phyloP scores from a whole-genome alignment of 2,329 filamentous ascomycete species.

The Colletotrichum tabaci region DNA sequence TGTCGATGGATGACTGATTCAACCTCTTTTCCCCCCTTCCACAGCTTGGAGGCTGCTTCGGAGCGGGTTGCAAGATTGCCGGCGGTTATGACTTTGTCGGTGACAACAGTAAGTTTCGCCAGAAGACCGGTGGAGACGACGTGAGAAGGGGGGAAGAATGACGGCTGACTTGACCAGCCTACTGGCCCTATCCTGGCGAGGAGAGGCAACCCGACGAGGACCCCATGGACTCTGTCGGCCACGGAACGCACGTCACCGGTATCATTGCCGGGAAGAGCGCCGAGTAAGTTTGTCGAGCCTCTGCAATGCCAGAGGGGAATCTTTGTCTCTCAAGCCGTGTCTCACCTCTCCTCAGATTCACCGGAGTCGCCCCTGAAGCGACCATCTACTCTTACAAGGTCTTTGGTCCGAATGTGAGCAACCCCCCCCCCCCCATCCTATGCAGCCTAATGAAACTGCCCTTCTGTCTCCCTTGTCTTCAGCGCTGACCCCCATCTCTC shows the following conservation, averaged over 20 bases:
- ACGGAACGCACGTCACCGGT: conserved; percentile 55
- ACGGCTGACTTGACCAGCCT: background rate
- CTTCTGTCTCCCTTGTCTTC: too few species aligned
- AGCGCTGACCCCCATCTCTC: background rate
- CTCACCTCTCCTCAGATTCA: conserved; percentile 22
- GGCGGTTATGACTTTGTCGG: conserved; percentile 48
- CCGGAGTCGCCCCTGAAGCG: conserved; percentile 38
- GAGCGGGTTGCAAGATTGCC: conserved; percentile 55
- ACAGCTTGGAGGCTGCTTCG: conserved; percentile 63
- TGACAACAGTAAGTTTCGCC: conserved; percentile 40
- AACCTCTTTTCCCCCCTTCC: too few species aligned
- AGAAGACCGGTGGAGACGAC: background rate
- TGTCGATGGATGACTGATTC: too few species aligned
- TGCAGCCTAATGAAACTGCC: too few species aligned
- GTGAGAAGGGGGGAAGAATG: background rate
- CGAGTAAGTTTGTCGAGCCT: background rate
- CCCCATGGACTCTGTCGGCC: conserved; percentile 59
- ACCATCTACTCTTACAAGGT: conserved; percentile 40
- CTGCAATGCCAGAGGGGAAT: too few species aligned
- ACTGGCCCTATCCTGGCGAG: conserved; percentile 43
- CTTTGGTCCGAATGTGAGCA: conserved; percentile 29
- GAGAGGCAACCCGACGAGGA: conserved; percentile 60
- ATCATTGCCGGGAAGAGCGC: conserved; percentile 27
- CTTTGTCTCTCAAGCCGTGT: too few species aligned
- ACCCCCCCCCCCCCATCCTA: too few species aligned